Conservation (phyloP, 768 basidiomycete species). For the Gloeophyllum trabeum region DNA sequence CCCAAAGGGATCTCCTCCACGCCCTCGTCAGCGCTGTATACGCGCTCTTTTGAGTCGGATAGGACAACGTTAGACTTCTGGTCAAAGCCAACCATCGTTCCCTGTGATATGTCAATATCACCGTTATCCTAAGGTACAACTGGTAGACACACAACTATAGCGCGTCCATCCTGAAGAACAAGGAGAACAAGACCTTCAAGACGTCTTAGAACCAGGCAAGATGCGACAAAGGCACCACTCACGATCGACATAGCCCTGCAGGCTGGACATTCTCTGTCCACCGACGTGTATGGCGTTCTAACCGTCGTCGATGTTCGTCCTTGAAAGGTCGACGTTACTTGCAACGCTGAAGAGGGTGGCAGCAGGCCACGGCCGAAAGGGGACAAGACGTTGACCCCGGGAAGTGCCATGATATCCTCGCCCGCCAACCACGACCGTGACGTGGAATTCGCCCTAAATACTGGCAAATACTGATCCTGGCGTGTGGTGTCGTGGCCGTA, state of each 20-base stretch:
- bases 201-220: conserved; percentile 1
- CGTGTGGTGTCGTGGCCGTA: too few species aligned
- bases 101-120: conserved; percentile 32
- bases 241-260: conserved; percentile 90
- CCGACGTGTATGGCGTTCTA: too few species aligned
- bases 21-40: conserved; percentile 83
- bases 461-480: too few species aligned
- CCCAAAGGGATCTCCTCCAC: conserved; percentile 94
- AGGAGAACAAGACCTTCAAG: conserved; percentile 76
- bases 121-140: neutral
- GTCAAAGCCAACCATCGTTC: conserved; percentile 86
- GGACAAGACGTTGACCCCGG: too few species aligned
- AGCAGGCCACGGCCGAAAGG: too few species aligned
- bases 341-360: too few species aligned
- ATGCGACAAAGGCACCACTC: conserved; percentile 14
- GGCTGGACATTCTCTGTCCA: conserved; percentile 93
- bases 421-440: too few species aligned
- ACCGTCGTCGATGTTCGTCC: too few species aligned
- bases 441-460: too few species aligned
- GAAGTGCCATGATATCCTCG: too few species aligned
- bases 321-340: too few species aligned
- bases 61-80: conserved; percentile 95
- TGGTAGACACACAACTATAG: conserved; percentile 63
- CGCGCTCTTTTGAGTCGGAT: conserved; percentile 86
- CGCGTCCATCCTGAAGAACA: conserved; percentile 91